phyloP scores from a whole-genome alignment of 805 yeast species.

The Metschnikowia dekortorum region DNA sequence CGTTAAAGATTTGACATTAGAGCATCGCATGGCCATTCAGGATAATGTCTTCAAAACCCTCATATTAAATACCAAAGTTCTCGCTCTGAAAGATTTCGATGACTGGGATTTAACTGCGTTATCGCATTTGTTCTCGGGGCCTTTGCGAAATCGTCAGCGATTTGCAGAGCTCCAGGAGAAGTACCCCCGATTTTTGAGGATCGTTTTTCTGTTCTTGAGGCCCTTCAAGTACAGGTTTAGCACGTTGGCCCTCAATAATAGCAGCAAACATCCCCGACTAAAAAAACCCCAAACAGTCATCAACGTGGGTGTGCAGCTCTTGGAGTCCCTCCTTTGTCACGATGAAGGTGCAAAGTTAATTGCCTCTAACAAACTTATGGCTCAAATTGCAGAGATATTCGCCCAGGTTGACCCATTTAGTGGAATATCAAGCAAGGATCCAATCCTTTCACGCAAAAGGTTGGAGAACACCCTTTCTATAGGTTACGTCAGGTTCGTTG shows the following conservation, averaged over 20 bases:
- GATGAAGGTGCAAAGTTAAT: constrained; percentile 66
- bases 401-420: constrained; percentile 80
- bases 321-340: constrained; percentile 58
- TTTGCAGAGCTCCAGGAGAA: constrained; percentile 70
- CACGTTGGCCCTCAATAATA: constrained; percentile 18
- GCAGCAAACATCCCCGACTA: constrained; percentile 16
- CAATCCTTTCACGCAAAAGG: constrained; percentile 60
- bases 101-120: constrained; percentile 88
- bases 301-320: constrained; percentile 69
- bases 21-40: constrained; percentile 37
- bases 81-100: constrained; percentile 70
- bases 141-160: constrained; percentile 64
- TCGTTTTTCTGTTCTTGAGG: constrained; percentile 79
- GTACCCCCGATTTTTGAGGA: constrained; percentile 80
- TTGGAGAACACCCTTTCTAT: constrained; percentile 60
- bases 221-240: constrained; percentile 85
- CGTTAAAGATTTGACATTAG: constrained; percentile 20
- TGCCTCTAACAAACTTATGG: constrained; percentile 68
- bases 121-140: constrained; percentile 73
- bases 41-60: constrained; percentile 64
- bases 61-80: constrained; percentile 63
- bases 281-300: constrained; percentile 55
- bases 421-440: constrained; percentile 68
- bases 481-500: constrained; percentile 79
- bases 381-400: constrained; percentile 85